phyloP scores from a whole-genome alignment of 345 rosid genomes.

The Laguncularia racemosa region DNA sequence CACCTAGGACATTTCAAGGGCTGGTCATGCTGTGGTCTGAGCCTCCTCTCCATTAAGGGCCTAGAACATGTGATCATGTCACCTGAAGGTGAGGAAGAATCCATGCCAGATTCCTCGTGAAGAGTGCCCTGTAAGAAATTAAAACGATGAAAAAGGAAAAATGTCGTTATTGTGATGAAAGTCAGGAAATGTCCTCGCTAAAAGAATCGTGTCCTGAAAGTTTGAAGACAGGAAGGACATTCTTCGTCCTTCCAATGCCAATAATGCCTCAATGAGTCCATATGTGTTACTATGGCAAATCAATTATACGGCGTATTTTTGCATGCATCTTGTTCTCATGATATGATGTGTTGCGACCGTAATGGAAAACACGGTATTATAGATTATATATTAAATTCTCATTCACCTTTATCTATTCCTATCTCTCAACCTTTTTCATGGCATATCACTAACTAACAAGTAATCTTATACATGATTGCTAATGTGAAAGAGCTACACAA shows the following conservation, averaged over 20 bases:
- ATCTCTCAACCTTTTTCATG: no score
- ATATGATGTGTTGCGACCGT: no score
- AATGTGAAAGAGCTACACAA: no score
- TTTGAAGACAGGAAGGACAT: neutral
- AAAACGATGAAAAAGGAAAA: constrained; percentile 1
- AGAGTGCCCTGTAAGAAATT: constrained; percentile 33
- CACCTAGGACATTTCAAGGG: constrained; percentile 93
- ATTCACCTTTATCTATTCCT: no score
- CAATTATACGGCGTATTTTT: no score
- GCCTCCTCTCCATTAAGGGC: constrained; percentile 88
- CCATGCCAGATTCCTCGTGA: constrained; percentile 51
- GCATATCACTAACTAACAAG: no score
- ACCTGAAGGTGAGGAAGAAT: constrained; percentile 71
- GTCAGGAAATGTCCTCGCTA: neutral
- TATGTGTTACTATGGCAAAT: no score
- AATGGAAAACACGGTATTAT: no score
- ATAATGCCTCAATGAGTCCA: constrained; percentile 2
- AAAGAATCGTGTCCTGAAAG: no score
- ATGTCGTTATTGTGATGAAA: neutral
- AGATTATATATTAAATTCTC: no score
- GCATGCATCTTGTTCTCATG: no score
- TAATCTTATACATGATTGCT: no score
- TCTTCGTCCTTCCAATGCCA: constrained; percentile 1
- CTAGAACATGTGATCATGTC: constrained; percentile 82
- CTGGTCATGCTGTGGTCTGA: constrained; percentile 86